phyloP scores from a whole-genome alignment of 805 yeast species.

The Wickerhamomyces canadensis region DNA sequence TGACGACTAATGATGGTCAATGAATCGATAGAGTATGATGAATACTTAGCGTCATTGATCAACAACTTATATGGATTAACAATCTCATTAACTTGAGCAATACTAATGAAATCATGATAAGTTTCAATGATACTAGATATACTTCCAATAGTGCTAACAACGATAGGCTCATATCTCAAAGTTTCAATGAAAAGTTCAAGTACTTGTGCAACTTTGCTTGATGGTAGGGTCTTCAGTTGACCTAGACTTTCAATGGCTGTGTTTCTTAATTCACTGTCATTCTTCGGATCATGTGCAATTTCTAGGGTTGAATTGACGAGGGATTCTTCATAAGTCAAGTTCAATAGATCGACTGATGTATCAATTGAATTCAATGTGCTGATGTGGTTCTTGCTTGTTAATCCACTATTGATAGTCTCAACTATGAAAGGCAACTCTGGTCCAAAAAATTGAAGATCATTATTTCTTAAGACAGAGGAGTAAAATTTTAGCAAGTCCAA shows the following conservation, averaged over 20 bases:
- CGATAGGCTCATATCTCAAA: slow-evolving; percentile 31
- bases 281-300: slow-evolving; percentile 28
- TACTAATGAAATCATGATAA: slow-evolving; percentile 9
- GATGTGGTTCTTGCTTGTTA: slow-evolving; percentile 31
- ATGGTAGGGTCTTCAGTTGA: slow-evolving; percentile 21
- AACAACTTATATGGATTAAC: slow-evolving; percentile 11
- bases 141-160: slow-evolving; percentile 26
- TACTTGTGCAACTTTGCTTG: slow-evolving; percentile 22
- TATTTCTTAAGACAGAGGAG: slow-evolving; percentile 27
- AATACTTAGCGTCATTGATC: slow-evolving; percentile 8
- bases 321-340: slow-evolving; percentile 18
- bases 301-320: slow-evolving; percentile 26
- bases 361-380: slow-evolving; percentile 29
- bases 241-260: slow-evolving; percentile 29
- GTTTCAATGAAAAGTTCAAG: slow-evolving; percentile 28
- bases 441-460: slow-evolving; percentile 28
- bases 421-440: slow-evolving; percentile 22
- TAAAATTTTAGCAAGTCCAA: slow-evolving; percentile 33
- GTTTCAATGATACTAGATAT: slow-evolving; percentile 20
- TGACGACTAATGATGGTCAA: slow-evolving; percentile 15
- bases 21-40: slow-evolving; percentile 18
- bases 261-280: slow-evolving; percentile 32
- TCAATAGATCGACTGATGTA: slow-evolving; percentile 24
- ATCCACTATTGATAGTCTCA: slow-evolving; percentile 26
- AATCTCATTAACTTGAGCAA: slow-evolving; percentile 8